Base-by-base conservation (phyloP, 306 rosid genomes). In the Vigna angularis region DNA sequence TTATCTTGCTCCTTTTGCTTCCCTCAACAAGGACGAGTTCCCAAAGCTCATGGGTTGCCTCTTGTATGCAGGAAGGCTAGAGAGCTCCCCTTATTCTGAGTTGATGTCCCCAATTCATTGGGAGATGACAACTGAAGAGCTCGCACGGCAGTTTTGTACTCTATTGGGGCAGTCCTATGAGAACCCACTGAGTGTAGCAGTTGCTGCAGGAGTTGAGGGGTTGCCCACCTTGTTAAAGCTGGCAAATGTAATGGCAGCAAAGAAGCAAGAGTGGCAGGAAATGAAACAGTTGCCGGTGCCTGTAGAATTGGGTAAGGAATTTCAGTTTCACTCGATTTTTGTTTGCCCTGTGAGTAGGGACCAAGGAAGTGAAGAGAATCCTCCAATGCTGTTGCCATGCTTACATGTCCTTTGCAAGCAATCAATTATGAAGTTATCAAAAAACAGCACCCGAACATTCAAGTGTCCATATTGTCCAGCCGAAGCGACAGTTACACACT, bases 341-440 rank as follows among this genome's bases (percentile, higher is more conserved):
- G 98, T 91, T 28, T 93, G 98, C 87, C 98, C 97, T 4, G 98
- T 93, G 76, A 91, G 94, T 66, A 84, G 94, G 82, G 98, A 93
- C 45, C 97, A 91, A 86, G 84, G 86, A 26, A 91, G 91, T 48
- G 93, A 91, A 9, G 98, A 91, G 82, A 93, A 93, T 88, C 97
- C 94, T 14, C 93, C 98, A 2, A 88, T 91, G 97, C 51, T 91
- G 81, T 82, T 93, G 83, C 94, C 98, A 9, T 93, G 98, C 74
- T 86, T 86, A 53, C 98, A 93, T 61, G 98, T 88, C 79, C 98
- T 93, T 51, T 93, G 96, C 90, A 89, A 89, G 86, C 98, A 93
- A 71, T 93, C 98, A 8, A 90, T 93, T 77, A 48, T 77, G 85
- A 89, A 88, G 87, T 61, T 93, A 61, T 87, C 96, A 0, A 92